These are phyloP conservation scores for Cubamyces lactineus DNA, from an alignment of 768 basidiomycete genomes.

Conservation along the genomic window DNA sequence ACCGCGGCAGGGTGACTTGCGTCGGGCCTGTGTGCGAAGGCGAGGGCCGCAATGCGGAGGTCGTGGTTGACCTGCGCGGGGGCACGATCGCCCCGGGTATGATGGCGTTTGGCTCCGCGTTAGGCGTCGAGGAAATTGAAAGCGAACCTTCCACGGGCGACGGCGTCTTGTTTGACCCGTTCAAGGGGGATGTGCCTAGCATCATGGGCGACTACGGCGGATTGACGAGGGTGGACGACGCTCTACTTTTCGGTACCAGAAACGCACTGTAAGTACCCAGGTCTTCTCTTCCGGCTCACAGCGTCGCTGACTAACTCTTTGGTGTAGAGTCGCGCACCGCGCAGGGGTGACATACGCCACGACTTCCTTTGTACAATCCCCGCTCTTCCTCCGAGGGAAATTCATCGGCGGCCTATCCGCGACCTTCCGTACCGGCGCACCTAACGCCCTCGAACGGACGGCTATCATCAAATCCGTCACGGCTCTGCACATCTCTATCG, in stretches of 20 bases:
- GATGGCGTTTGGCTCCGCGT: conserved; percentile 67
- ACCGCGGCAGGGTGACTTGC: conserved; percentile 45
- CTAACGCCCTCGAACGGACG: conserved; percentile 42
- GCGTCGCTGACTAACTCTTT: background rate
- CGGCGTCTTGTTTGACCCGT: conserved; percentile 61
- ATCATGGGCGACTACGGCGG: conserved; percentile 55
- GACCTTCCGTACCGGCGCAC: conserved; percentile 46
- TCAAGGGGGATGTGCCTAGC: conserved; percentile 47
- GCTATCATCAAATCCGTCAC: conserved; percentile 48
- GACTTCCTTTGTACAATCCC: conserved; percentile 20
- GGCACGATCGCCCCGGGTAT: conserved; percentile 72
- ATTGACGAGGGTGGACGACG: conserved; percentile 71
- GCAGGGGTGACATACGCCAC: conserved; percentile 51
- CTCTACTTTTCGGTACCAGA: conserved; percentile 68
- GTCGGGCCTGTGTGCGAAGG: conserved; percentile 34
- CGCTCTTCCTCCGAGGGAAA: conserved; percentile 19
- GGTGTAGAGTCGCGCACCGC: conserved; percentile 63
- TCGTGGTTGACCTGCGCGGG: conserved; percentile 63
- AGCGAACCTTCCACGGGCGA: conserved; percentile 73
- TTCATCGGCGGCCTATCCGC: conserved; percentile 47
- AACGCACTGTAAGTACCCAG: conserved; percentile 63
- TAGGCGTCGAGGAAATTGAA: conserved; percentile 73
- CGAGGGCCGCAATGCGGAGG: conserved; percentile 42
- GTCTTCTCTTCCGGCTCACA: conserved; percentile 7
- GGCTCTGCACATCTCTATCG: conserved; percentile 49